Percentiles rank a stretch among this genome's conserved stretches.
These are phyloP conservation scores for Paraphoma sp. DNA, from an alignment of 2,329 filamentous ascomycete genomes.

Conservation along the genomic window DNA sequence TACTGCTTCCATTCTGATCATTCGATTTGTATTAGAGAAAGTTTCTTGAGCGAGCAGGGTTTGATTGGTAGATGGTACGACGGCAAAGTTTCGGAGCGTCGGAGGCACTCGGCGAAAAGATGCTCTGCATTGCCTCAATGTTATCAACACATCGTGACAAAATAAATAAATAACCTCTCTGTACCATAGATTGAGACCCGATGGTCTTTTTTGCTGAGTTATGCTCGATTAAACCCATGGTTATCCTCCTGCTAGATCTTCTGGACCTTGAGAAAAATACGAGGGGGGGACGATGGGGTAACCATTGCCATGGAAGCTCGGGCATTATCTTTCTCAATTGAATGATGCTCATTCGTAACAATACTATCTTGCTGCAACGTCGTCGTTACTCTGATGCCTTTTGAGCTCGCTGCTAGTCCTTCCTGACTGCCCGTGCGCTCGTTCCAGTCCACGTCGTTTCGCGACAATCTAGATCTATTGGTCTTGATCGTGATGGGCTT, in stretches of 20 bases:
- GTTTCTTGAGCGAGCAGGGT: not conserved
- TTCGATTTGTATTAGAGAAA: not conserved
- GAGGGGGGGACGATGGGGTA: no score
- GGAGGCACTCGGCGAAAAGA: slow-evolving; percentile 11
- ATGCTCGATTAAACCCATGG: no score
- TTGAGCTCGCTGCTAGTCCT: slow-evolving; percentile 10
- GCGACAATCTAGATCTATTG: not conserved
- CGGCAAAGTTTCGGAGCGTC: slow-evolving; percentile 13
- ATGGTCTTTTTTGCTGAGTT: no score
- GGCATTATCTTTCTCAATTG: no score
- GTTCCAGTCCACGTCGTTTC: slow-evolving; percentile 8
- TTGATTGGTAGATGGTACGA: slow-evolving; percentile 4
- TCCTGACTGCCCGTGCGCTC: slow-evolving; percentile 20
- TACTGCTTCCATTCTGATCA: no score
- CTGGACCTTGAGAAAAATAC: no score
- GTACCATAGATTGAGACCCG: no score
- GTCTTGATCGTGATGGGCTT: not conserved
- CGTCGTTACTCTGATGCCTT: slow-evolving; percentile 7
- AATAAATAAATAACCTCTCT: no score
- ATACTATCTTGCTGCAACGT: not conserved
- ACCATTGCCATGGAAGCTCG: no score
- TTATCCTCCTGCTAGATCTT: no score
- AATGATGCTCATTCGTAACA: no score
- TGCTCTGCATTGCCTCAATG: slow-evolving; percentile 3
- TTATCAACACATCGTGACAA: not conserved